A percentile compares a stretch with the other conserved stretches of the same genome.
Evolutionary conservation across 768 basidiomycete species (phyloP).

Genomic region (Tylopilus plumbeoviolaceoides): DNA sequence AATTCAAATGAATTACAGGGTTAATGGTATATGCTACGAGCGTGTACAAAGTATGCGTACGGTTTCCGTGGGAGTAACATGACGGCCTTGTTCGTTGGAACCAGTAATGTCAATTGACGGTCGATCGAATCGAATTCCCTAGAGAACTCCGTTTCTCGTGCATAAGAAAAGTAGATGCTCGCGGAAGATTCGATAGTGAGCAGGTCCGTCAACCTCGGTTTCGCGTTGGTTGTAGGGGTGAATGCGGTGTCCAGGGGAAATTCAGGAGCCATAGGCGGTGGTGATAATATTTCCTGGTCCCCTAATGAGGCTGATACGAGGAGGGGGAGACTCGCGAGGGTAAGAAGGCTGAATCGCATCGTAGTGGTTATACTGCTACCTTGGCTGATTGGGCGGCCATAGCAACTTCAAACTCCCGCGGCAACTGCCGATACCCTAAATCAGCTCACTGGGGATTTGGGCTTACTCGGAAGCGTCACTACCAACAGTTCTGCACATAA

Average conservation of each 20-base stretch:
- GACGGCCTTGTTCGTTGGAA: constrained; percentile 84
- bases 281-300: constrained; percentile 26
- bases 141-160: constrained; percentile 66
- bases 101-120: constrained; percentile 56
- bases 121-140: constrained; percentile 35
- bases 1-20: too few species aligned
- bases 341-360: constrained; percentile 22
- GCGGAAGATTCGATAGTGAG: constrained; percentile 71
- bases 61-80: constrained; percentile 80
- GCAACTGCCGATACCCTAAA: too few species aligned
- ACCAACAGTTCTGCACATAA: too few species aligned
- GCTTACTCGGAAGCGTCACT: too few species aligned
- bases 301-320: constrained; percentile 27
- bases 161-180: constrained; percentile 84
- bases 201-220: constrained; percentile 67
- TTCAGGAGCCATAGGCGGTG: constrained; percentile 14
- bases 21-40: neutral
- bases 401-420: too few species aligned
- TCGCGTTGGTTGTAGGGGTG: constrained; percentile 37
- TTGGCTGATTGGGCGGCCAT: neutral
- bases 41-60: constrained; percentile 42
- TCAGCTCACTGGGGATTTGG: too few species aligned
- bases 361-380: neutral
- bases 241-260: constrained; percentile 10
- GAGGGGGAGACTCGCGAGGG: constrained; percentile 29